Conservation (phyloP, 441 rosid genomes). For the Pelargonium australe region DNA sequence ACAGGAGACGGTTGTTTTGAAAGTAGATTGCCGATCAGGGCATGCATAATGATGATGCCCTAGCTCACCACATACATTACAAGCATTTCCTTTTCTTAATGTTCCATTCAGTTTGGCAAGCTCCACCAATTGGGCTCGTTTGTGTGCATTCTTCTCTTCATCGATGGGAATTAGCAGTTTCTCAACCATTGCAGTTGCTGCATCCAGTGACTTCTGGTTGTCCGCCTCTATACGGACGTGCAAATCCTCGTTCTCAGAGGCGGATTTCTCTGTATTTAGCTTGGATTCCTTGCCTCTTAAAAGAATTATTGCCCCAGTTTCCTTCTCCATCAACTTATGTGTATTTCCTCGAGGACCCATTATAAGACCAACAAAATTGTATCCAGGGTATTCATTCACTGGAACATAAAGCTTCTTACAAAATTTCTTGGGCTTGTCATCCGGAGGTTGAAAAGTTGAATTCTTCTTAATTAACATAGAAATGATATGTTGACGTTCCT, state of each 20-base stretch:
- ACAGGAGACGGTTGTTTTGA: neutral
- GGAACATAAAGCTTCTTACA: conserved; percentile 26
- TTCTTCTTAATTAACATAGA: conserved; percentile 23
- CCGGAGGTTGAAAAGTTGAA: conserved; percentile 13
- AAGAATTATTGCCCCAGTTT: conserved; percentile 28
- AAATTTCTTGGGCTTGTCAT: conserved; percentile 14
- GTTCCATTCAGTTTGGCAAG: conserved; percentile 17
- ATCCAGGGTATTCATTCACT: conserved; percentile 27
- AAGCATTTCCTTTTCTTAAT: conserved; percentile 5
- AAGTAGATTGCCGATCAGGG: conserved; percentile 15
- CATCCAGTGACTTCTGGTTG: conserved; percentile 24
- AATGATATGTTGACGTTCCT: conserved; percentile 19
- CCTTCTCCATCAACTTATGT: conserved; percentile 28
- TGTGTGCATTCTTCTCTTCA: conserved; percentile 16
- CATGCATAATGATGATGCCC: conserved; percentile 20
- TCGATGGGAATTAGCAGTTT: conserved; percentile 26
- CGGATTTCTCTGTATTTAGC: neutral
- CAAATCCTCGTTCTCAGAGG: conserved; percentile 23
- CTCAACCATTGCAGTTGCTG: conserved; percentile 27
- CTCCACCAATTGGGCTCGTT: conserved; percentile 22
- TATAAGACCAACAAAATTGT: conserved; percentile 24
- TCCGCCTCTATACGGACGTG: conserved; percentile 26
- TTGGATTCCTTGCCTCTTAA: conserved; percentile 23
- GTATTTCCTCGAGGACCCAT: conserved; percentile 28
- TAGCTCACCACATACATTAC: conserved; percentile 18